These are phyloP conservation scores for Taphrina pruni DNA, from an alignment of 1,139 yeast species.

Conservation along the genomic window DNA sequence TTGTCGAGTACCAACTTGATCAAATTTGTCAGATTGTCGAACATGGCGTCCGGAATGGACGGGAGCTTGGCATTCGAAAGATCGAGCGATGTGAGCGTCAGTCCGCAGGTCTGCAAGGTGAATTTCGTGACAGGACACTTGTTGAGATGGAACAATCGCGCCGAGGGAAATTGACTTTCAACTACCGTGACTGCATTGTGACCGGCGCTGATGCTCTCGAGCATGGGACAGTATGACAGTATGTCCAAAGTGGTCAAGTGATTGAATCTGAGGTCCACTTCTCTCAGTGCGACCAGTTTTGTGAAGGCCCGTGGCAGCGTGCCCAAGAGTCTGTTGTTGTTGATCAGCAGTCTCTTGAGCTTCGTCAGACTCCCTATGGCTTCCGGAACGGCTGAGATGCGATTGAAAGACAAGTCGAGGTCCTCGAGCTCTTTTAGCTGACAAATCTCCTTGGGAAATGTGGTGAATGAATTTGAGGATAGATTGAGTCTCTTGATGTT, in stretches of 20 bases:
- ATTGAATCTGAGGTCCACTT: slow-evolving; percentile 81
- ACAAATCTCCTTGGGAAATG: slow-evolving; percentile 73
- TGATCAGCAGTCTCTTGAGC: slow-evolving; percentile 71
- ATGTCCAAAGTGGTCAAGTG: slow-evolving; percentile 68
- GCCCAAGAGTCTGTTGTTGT: slow-evolving; percentile 72
- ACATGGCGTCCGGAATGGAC: slow-evolving; percentile 68
- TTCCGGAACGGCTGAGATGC: slow-evolving; percentile 65
- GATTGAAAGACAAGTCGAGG: slow-evolving; percentile 83
- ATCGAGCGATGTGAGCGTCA: slow-evolving; percentile 72
- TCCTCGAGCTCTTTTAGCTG: slow-evolving; percentile 65
- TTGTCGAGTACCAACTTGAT: slow-evolving; percentile 79
- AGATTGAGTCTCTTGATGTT: slow-evolving; percentile 69
- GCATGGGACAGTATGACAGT: slow-evolving; percentile 65
- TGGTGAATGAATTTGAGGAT: slow-evolving; percentile 76
- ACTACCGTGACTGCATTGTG: slow-evolving; percentile 79
- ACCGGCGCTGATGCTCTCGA: slow-evolving; percentile 75
- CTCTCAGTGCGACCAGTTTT: slow-evolving; percentile 63
- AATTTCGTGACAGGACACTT: slow-evolving; percentile 83
- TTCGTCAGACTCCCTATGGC: slow-evolving; percentile 64
- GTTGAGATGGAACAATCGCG: slow-evolving; percentile 64
- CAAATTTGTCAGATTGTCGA: slow-evolving; percentile 66
- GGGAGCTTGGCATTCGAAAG: slow-evolving; percentile 83
- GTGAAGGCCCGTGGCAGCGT: slow-evolving; percentile 63
- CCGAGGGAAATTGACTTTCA: slow-evolving; percentile 64
- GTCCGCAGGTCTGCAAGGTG: slow-evolving; percentile 63